Base-by-base conservation (phyloP, 495 filamentous ascomycete genomes). In the Trypethelium eluteriae region DNA sequence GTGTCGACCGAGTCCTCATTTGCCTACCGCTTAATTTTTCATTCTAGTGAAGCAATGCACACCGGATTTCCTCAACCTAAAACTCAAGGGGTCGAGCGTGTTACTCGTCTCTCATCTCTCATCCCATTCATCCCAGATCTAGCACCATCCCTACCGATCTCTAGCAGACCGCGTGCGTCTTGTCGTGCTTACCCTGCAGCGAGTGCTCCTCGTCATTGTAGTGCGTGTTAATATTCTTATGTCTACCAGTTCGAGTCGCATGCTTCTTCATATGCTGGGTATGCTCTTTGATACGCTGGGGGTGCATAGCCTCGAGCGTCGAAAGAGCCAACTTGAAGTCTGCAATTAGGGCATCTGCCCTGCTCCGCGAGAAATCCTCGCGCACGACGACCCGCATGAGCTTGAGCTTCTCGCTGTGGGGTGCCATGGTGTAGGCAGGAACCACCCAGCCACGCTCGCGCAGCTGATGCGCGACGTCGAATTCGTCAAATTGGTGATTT, bases 371-470 rank as follows among this genome's bases (percentile, higher is more conserved):
- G 73, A 96, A 96, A 76, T 96, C 92, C 77, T 95, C 92, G 56
- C 92, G 84, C 25, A 96, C 86, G 2, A 96, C 92, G 11, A 96
- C 83, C 38, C 92, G 86, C 81, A 96, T 88, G 81, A 96, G 82
- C 83, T 93, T 90, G 68, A 96, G 77, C 67, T 83, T 78, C 61
- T 89, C 78, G 61, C 87, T 88, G 70, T 94, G 80, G 14, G 92
- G 92, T 12, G 92, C 92, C 92, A 96, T 96, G 38, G 91, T 96
- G 76, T 96, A 96, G 0, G 92, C 92, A 0, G 92, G 92, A 0
- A 96, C 88, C 38, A 96, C 85, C 92, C 92, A 96, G 49, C 91
- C 90, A 18, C 91, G 83, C 61, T 87, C 84, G 41, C 92, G 88
- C 46, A 96, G 84, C 73, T 88, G 86, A 75, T 94, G 92, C 7